A percentile compares a stretch with the other conserved stretches of the same genome.
These are phyloP conservation scores for Penicillium sp. DNA, from an alignment of 2,329 filamentous ascomycete species.

Conservation along the genomic window DNA sequence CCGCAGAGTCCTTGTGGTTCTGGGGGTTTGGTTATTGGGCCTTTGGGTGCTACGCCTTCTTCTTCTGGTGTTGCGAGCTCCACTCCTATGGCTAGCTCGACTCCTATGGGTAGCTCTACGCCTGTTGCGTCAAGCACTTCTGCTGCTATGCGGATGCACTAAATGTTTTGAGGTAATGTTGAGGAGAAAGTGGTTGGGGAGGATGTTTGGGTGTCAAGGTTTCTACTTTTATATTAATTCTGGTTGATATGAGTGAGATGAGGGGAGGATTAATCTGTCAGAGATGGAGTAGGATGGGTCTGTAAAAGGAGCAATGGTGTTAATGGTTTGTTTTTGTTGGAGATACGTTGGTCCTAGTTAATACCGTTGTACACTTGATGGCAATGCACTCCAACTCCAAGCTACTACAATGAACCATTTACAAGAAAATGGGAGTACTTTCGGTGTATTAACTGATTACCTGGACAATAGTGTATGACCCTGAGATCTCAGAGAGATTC, in stretches of 20 bases:
- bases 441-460: too few species aligned
- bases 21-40: constrained; percentile 25
- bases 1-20: constrained; percentile 23
- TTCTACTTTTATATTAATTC: not conserved
- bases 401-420: not conserved
- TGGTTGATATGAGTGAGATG: too few species aligned
- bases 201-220: not conserved
- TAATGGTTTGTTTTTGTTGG: not conserved
- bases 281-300: not conserved
- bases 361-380: not conserved
- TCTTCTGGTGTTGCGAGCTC: constrained; percentile 6
- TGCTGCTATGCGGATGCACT: not conserved
- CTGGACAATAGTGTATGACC: too few species aligned
- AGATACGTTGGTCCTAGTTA: not conserved
- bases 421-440: too few species aligned
- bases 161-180: not conserved
- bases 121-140: constrained; percentile 2
- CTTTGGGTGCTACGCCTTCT: constrained; percentile 22
- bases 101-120: not conserved
- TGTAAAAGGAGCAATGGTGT: not conserved
- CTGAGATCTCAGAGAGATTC: too few species aligned
- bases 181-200: too few species aligned
- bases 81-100: not conserved
- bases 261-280: not conserved
- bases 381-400: too few species aligned